These are phyloP conservation scores for Sphagnum contortum DNA, from an alignment of 225 moss, liverwort and hornwort species.

Conservation along the genomic window DNA sequence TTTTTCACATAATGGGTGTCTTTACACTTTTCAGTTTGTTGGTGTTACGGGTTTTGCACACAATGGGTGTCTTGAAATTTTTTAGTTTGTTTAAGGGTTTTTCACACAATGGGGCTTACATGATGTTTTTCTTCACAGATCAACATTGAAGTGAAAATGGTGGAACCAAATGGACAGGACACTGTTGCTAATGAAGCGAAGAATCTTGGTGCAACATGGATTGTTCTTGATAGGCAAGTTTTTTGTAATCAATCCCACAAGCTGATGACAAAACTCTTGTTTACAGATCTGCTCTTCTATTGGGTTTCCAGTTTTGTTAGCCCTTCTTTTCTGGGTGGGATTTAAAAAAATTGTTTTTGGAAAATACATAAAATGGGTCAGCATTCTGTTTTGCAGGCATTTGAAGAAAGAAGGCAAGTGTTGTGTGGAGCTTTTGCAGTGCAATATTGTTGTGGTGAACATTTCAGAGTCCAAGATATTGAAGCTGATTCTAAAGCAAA, in stretches of 20 bases:
- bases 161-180: conserved; percentile 36
- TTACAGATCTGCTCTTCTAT: not conserved
- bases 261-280: not conserved
- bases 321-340: not conserved
- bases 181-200: conserved; percentile 32
- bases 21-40: too few relatives aligned
- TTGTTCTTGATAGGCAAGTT: conserved; percentile 47
- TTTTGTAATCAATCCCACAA: not conserved
- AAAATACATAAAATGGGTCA: too few relatives aligned
- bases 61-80: too few relatives aligned
- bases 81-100: too few relatives aligned
- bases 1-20: too few relatives aligned
- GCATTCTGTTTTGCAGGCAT: conserved; percentile 17
- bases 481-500: conserved; percentile 47
- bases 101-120: too few relatives aligned
- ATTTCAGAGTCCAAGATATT: conserved; percentile 50
- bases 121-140: conserved; percentile 15
- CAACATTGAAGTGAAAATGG: conserved; percentile 32
- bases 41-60: too few relatives aligned
- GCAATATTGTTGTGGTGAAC: conserved; percentile 55
- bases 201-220: conserved; percentile 49
- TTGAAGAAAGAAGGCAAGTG: conserved; percentile 55
- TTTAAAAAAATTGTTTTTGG: not conserved
- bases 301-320: not conserved
- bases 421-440: conserved; percentile 52